Evolutionary conservation across 1,284 basidiomycete species (phyloP), one percentile per base, ranked within the genome.

Genomic region (Trametes polyzona): DNA sequence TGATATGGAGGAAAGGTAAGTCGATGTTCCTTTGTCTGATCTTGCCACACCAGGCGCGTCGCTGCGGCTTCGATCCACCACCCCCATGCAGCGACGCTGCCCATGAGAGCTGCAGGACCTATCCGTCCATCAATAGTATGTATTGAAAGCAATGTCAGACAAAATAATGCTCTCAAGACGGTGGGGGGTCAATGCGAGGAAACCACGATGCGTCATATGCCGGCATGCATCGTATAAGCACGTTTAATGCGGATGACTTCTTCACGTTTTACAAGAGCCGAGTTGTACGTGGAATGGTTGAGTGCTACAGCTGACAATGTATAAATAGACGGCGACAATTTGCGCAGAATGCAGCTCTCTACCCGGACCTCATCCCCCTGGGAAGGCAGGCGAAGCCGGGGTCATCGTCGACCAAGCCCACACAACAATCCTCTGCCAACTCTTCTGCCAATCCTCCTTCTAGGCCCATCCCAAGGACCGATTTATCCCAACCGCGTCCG

Each of bases 321-420:
- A 47, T 33, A 47, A 47, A 47, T 35, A 69, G 67, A 32, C 64
- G 67, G 14, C 62, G 63, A 39, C 65, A 51, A 48, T 52, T 69
- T 23, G 65, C 65, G 4, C 58, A 65, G 29, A 57, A 67, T 50
- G 11, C 64, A 21, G 57, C 46, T 16, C 55, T 64, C 19, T 63
- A 67, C 33, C 61, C 65, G 4, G 53, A 61, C 33, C 50, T 51
- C 19, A 55, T 65, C 19, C 59, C 60, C 32, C 52, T 59, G 30
- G 40, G 58, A 21, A 40, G 42, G 17, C 47, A 55, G 33, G 37
- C 44, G 3, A 61, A 57, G 4, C 47, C 43, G 36, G 23, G 14
- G 19, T n/a, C 11, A 17, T 33, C 19, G 16, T 42, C 40, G 17
- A 16, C 16, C 24, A 42, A 23, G 27, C 24, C 39, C n/a, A 23